A percentile compares a stretch with the other conserved stretches of the same genome.
These are phyloP conservation scores for Beauveria bassiana DNA, from an alignment of 2,329 filamentous ascomycete species.

Conservation along the genomic window DNA sequence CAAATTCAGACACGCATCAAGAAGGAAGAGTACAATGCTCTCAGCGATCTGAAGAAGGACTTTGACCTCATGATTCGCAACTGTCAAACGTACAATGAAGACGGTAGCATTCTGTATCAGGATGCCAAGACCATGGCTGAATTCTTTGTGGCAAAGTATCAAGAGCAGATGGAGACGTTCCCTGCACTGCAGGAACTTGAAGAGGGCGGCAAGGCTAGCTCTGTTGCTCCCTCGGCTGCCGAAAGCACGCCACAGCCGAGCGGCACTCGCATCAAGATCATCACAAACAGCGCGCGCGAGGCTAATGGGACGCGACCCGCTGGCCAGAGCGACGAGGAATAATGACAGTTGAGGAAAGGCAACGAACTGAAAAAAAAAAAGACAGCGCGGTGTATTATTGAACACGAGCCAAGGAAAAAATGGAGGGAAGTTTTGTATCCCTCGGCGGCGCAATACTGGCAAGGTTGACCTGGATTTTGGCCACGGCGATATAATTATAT, in stretches of 20 bases:
- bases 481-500: background rate
- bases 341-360: conserved; percentile 15
- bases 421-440: conserved; percentile 2
- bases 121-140: conserved; percentile 88
- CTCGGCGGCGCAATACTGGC: conserved; percentile 12
- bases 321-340: conserved; percentile 48
- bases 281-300: conserved; percentile 32
- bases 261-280: conserved; percentile 64
- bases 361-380: conserved; percentile 9
- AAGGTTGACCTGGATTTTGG: conserved; percentile 8
- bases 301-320: conserved; percentile 32
- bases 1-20: conserved; percentile 93
- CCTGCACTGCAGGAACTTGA: conserved; percentile 51
- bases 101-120: conserved; percentile 81
- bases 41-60: conserved; percentile 75
- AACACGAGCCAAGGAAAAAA: conserved; percentile 9
- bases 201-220: conserved; percentile 32
- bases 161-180: conserved; percentile 45
- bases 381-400: conserved; percentile 9
- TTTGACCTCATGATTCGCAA: conserved; percentile 81
- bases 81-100: conserved; percentile 93
- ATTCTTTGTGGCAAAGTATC: conserved; percentile 47
- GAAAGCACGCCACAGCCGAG: conserved; percentile 59
- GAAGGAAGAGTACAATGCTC: conserved; percentile 79
- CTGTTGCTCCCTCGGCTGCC: conserved; percentile 45